These are phyloP conservation scores for Nelumbo lutea DNA, from an alignment of 164 flowering plant genomes.

Conservation along the genomic window DNA sequence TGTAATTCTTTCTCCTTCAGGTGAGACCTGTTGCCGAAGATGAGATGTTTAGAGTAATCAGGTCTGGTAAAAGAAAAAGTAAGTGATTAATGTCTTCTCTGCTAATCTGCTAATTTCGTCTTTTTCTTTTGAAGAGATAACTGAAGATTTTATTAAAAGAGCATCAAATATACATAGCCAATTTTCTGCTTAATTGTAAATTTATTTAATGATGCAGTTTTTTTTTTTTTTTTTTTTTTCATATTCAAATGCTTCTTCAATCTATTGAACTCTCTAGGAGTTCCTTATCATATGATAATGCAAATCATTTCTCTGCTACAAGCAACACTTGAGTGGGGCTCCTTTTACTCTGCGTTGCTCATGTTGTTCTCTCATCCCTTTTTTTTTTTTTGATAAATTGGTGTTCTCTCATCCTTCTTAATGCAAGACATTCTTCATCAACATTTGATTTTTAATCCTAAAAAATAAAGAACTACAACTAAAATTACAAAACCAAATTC, in stretches of 20 bases:
- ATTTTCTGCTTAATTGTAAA: not conserved
- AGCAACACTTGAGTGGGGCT: not conserved
- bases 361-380: no score
- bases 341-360: no score
- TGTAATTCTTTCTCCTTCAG: conserved; percentile 29
- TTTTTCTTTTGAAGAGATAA: not conserved
- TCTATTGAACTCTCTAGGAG: no score
- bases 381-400: no score
- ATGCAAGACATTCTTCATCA: no score
- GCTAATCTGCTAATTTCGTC: not conserved
- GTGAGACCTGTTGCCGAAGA: conserved; percentile 99
- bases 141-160: not conserved
- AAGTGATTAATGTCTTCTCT: conserved; percentile 25
- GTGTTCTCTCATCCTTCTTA: no score
- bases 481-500: no score
- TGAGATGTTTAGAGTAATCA: conserved; percentile 91
- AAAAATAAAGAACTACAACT: no score
- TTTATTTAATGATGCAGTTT: not conserved
- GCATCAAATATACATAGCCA: not conserved
- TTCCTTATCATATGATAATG: not conserved
- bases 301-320: not conserved
- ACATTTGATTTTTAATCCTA: no score
- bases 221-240: no score
- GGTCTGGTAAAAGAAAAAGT: conserved; percentile 91
- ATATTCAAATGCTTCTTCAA: no score